A percentile compares a stretch with the other conserved stretches of the same genome.
Conservation (phyloP, 495 filamentous ascomycete genomes). For the Neurospora pannonica region DNA sequence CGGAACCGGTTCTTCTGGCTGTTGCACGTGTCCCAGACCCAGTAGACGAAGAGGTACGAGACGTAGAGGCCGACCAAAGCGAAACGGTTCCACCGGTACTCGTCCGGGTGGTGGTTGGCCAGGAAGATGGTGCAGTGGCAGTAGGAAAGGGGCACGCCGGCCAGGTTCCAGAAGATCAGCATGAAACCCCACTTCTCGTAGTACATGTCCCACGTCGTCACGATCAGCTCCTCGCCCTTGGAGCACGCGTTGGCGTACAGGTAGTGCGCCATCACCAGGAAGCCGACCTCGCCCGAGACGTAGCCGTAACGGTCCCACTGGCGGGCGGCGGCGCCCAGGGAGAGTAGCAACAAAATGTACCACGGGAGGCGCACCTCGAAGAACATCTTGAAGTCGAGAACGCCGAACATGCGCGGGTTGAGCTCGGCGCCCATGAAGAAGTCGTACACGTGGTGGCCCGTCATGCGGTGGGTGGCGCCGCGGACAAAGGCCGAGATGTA, state of each 20-base stretch:
- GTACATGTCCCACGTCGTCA: slow-evolving; percentile 96
- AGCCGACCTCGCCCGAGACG: slow-evolving; percentile 78
- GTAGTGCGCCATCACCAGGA: slow-evolving; percentile 88
- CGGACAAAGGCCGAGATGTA: slow-evolving; percentile 75
- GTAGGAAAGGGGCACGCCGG: slow-evolving; percentile 89
- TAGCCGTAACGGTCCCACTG: slow-evolving; percentile 89
- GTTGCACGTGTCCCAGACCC: slow-evolving; percentile 85
- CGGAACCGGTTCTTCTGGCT: slow-evolving; percentile 95
- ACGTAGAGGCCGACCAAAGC: slow-evolving; percentile 57
- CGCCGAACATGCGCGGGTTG: slow-evolving; percentile 88
- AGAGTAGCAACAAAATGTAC: slow-evolving; percentile 83
- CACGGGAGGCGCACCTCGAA: slow-evolving; percentile 95
- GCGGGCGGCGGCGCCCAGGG: slow-evolving; percentile 65
- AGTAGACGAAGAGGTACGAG: slow-evolving; percentile 78
- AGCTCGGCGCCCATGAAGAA: slow-evolving; percentile 99
- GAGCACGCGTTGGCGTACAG: slow-evolving; percentile 94
- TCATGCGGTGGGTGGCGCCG: slow-evolving; percentile 85
- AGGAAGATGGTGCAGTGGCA: slow-evolving; percentile 96
- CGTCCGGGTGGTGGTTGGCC: slow-evolving; percentile 74
- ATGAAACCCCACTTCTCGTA: slow-evolving; percentile 99
- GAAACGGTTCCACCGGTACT: slow-evolving; percentile 67
- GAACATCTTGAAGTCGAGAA: slow-evolving; percentile 99
- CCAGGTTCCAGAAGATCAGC: slow-evolving; percentile 99
- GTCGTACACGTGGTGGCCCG: slow-evolving; percentile 83
- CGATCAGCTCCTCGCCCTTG: slow-evolving; percentile 93